Evolutionary conservation across 768 basidiomycete genomes (phyloP).

Genomic region (Daedalea quercina): DNA sequence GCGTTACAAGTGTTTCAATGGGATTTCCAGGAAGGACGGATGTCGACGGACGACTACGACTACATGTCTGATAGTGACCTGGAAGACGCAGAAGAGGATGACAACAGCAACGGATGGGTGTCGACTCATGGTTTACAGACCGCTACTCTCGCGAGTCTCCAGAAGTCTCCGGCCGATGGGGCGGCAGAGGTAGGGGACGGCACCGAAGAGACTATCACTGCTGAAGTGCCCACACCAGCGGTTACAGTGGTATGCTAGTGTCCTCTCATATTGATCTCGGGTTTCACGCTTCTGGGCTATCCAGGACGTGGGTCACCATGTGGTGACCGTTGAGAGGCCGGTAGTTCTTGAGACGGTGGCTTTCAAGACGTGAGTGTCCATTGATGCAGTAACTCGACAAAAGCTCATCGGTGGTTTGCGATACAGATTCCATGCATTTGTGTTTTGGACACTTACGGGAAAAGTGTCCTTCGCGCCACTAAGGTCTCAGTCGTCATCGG

Average conservation of each 20-base stretch:
- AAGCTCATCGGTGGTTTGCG: neutral
- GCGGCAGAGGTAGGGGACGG: no score
- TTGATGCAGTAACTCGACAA: neutral
- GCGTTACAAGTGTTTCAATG: neutral
- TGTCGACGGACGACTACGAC: slow-evolving; percentile 19
- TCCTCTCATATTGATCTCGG: no score
- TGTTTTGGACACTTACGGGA: slow-evolving; percentile 14
- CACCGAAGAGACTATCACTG: no score
- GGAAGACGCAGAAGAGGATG: slow-evolving; percentile 16
- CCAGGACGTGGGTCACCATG: no score
- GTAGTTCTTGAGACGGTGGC: slow-evolving; percentile 1
- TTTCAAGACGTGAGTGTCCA: slow-evolving; percentile 6
- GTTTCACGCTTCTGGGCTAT: no score
- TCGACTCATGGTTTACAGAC: no score
- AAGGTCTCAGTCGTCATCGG: slow-evolving; percentile 1
- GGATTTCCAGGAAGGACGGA: slow-evolving; percentile 10
- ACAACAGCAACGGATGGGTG: no score
- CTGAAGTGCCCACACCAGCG: no score
- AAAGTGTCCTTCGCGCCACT: slow-evolving; percentile 12
- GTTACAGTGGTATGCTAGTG: no score
- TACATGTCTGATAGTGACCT: slow-evolving; percentile 30
- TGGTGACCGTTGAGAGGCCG: no score
- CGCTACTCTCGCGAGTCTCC: no score
- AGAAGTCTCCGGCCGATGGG: no score
- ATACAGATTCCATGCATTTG: slow-evolving; percentile 11